A percentile compares a stretch with the other conserved stretches of the same genome.
Evolutionary conservation across 2,329 filamentous ascomycete species (phyloP).

Genomic region (Trichoderma gracile): DNA sequence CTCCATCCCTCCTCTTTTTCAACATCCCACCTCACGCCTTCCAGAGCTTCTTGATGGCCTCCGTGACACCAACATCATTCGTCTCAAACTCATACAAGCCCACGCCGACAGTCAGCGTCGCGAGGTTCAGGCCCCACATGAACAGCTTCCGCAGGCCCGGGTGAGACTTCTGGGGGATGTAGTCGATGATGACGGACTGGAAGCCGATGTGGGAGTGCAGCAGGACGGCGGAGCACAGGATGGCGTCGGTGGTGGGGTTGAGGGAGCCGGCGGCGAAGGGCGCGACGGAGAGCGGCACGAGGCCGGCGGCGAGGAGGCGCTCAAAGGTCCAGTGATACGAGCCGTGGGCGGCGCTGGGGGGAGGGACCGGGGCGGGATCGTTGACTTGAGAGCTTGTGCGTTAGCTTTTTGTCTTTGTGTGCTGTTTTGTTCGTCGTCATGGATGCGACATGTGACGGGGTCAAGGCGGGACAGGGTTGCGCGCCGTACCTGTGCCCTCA

Average conservation of each 20-base stretch:
- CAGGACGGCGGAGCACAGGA: slow-evolving; percentile 79
- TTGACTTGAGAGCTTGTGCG: slow-evolving; percentile 62
- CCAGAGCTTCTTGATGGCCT: slow-evolving; percentile 87
- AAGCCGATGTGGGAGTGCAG: slow-evolving; percentile 97
- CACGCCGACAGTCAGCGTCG: slow-evolving; percentile 78
- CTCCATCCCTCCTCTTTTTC: slow-evolving; percentile 27
- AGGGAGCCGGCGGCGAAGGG: slow-evolving; percentile 91
- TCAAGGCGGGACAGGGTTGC: slow-evolving; percentile 10
- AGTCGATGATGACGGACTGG: slow-evolving; percentile 87
- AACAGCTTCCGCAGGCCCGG: slow-evolving; percentile 67
- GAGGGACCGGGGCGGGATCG: slow-evolving; percentile 75
- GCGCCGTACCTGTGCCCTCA: slow-evolving; percentile 67
- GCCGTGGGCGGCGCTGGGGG: slow-evolving; percentile 75
- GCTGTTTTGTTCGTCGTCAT: too few species aligned
- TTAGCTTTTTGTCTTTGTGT: neutral
- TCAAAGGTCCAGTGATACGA: slow-evolving; percentile 99
- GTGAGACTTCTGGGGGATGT: slow-evolving; percentile 73
- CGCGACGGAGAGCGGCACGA: slow-evolving; percentile 83
- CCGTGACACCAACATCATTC: slow-evolving; percentile 92
- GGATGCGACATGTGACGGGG: slow-evolving; percentile 3
- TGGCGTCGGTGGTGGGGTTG: slow-evolving; percentile 84
- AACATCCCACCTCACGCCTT: slow-evolving; percentile 56
- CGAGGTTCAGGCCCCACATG: slow-evolving; percentile 76
- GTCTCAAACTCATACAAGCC: slow-evolving; percentile 99
- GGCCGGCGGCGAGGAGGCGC: slow-evolving; percentile 74